Evolutionary conservation across 2,329 filamentous ascomycete genomes (phyloP).

Genomic region (Triangularia setosa): DNA sequence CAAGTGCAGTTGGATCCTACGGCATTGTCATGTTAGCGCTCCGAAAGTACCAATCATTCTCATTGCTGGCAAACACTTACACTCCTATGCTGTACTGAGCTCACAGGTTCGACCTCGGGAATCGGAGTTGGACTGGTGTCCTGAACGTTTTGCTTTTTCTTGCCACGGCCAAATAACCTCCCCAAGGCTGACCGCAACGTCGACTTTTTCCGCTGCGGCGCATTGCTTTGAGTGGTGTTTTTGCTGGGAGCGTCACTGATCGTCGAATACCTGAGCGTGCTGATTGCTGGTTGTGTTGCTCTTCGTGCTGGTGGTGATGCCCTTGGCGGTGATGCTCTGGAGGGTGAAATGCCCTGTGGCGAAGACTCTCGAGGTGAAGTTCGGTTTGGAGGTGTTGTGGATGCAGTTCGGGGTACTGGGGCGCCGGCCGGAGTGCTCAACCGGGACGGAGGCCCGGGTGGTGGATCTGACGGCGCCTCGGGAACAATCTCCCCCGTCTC

Average conservation of each 20-base stretch:
- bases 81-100: slow-evolving; percentile 43
- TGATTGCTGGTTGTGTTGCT: slow-evolving; percentile 35
- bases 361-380: slow-evolving; percentile 18
- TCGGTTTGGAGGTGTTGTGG: slow-evolving; percentile 19
- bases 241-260: slow-evolving; percentile 41
- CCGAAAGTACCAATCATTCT: background rate
- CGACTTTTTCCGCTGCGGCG: slow-evolving; percentile 54
- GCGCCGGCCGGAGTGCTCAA: slow-evolving; percentile 6
- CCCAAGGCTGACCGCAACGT: slow-evolving; percentile 53
- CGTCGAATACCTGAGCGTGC: slow-evolving; percentile 45
- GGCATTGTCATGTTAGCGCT: background rate
- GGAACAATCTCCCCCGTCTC: slow-evolving; percentile 19
- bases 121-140: slow-evolving; percentile 21
- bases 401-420: slow-evolving; percentile 20
- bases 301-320: slow-evolving; percentile 24
- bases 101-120: slow-evolving; percentile 27
- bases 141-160: slow-evolving; percentile 42
- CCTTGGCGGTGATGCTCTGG: slow-evolving; percentile 16
- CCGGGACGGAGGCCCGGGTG: slow-evolving; percentile 20
- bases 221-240: slow-evolving; percentile 31
- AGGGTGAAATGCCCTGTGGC: slow-evolving; percentile 17
- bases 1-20: slow-evolving; percentile 39
- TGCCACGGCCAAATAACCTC: slow-evolving; percentile 56
- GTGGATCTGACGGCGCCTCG: slow-evolving; percentile 25
- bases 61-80: slow-evolving; percentile 36